These are phyloP conservation scores for Artomyces pyxidatus DNA, from an alignment of 768 basidiomycete species.

Conservation along the genomic window DNA sequence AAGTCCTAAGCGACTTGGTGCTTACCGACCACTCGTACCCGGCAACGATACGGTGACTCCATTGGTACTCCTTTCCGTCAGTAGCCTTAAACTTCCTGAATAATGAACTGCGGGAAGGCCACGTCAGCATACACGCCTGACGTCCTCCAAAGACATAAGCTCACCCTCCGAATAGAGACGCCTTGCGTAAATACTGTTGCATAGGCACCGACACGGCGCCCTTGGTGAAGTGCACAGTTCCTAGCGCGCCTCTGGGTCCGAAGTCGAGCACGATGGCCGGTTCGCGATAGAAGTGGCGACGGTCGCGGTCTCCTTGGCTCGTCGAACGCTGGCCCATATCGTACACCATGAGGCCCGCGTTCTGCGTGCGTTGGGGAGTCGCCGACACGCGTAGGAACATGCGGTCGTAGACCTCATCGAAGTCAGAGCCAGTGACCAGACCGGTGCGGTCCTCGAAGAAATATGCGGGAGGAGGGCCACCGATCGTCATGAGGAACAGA, in stretches of 20 bases:
- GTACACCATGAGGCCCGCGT: constrained; percentile 44
- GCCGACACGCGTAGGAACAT: constrained; percentile 57
- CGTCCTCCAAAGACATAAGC: constrained; percentile 26
- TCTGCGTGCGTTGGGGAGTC: constrained; percentile 26
- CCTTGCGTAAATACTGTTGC: constrained; percentile 55
- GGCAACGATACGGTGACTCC: constrained; percentile 45
- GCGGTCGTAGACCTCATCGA: constrained; percentile 73
- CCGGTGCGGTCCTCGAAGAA: constrained; percentile 66
- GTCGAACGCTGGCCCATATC: constrained; percentile 59
- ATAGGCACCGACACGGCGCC: constrained; percentile 44
- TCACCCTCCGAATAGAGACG: constrained; percentile 59
- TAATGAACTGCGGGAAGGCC: constrained; percentile 39
- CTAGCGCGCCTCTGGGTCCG: constrained; percentile 45
- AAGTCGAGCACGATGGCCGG: constrained; percentile 59
- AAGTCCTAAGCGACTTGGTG: constrained; percentile 15
- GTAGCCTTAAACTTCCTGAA: constrained; percentile 60
- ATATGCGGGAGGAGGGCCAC: constrained; percentile 27
- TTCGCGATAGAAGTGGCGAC: constrained; percentile 40
- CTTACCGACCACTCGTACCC: constrained; percentile 75
- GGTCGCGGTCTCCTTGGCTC: constrained; percentile 41
- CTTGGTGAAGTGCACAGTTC: constrained; percentile 47
- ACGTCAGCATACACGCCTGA: constrained; percentile 3
- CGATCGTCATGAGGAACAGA: constrained; percentile 11
- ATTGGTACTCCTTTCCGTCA: constrained; percentile 65
- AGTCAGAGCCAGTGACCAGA: constrained; percentile 46